Conservation (phyloP, 2,329 filamentous ascomycete genomes). For the Aspergillus hortae region DNA sequence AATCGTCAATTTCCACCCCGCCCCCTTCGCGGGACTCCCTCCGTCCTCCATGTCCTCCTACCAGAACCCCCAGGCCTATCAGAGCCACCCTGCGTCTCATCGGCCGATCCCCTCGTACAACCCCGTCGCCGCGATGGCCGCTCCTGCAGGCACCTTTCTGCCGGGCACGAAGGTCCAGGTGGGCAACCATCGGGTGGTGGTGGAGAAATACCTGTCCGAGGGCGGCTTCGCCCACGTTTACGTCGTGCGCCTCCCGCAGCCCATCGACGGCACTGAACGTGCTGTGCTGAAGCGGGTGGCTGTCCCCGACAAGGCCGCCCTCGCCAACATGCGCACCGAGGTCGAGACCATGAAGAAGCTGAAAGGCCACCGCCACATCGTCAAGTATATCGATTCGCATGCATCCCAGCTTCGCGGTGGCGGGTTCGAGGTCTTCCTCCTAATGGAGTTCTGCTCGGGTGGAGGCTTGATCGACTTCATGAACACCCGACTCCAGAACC, state of each 20-base stretch:
- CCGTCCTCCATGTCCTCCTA: slow-evolving; percentile 31
- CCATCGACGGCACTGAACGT: slow-evolving; percentile 72
- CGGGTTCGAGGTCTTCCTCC: slow-evolving; percentile 94
- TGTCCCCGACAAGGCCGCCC: slow-evolving; percentile 89
- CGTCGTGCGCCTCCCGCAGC: slow-evolving; percentile 78
- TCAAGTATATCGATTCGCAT: slow-evolving; percentile 97
- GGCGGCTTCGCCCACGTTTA: slow-evolving; percentile 98
- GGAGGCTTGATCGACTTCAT: slow-evolving; percentile 98
- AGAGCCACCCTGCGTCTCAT: slow-evolving; percentile 27
- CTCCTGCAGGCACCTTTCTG: slow-evolving; percentile 78
- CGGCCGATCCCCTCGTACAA: slow-evolving; percentile 31
- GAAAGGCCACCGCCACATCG: slow-evolving; percentile 92
- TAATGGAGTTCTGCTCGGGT: slow-evolving; percentile 97
- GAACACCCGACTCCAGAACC: slow-evolving; percentile 95
- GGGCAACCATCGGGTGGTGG: slow-evolving; percentile 84
- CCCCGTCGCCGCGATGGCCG: slow-evolving; percentile 32
- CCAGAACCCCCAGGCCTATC: slow-evolving; percentile 24
- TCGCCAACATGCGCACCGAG: slow-evolving; percentile 95
- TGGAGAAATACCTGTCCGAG: slow-evolving; percentile 96
- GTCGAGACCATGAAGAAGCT: slow-evolving; percentile 99
- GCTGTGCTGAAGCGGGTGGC: slow-evolving; percentile 93
- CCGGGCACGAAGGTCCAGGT: slow-evolving; percentile 97
- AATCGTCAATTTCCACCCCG: slow-evolving; percentile 11
- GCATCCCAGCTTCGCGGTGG: slow-evolving; percentile 89
- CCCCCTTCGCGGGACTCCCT: slow-evolving; percentile 24